Conservation (phyloP, 192 early-diverging fungal species). For the Funneliformis mosseae region DNA sequence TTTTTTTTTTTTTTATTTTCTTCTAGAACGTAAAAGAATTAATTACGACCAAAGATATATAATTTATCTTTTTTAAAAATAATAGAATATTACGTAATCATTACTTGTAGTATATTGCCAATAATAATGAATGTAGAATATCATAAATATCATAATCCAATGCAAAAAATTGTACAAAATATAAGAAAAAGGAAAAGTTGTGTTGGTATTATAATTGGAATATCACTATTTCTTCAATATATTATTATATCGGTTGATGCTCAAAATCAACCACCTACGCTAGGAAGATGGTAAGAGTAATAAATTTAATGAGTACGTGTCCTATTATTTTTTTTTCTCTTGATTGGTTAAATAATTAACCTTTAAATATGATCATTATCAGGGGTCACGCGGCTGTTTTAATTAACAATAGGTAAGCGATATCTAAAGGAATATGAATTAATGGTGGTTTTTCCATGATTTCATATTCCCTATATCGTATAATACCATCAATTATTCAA, state of each 20-base stretch:
- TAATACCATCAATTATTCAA: no score
- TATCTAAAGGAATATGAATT: no score
- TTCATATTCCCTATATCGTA: no score
- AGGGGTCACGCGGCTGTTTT: background rate
- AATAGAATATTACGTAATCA: no score
- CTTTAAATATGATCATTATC: background rate
- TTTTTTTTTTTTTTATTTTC: no score
- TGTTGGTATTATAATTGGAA: background rate
- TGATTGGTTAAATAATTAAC: background rate
- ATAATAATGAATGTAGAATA: background rate
- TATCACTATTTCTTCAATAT: background rate
- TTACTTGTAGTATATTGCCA: background rate
- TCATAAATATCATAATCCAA: background rate
- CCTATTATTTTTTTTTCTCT: background rate
- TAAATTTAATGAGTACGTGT: background rate
- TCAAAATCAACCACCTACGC: background rate
- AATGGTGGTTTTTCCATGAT: background rate
- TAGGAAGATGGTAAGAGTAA: background rate
- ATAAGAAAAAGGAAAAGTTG: background rate
- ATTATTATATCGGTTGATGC: background rate
- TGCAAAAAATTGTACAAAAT: background rate
- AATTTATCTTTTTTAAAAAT: no score
- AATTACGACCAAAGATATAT: no score
- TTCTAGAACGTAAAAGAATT: no score
- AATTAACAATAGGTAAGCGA: conserved; percentile 2